A percentile compares a stretch with the other conserved stretches of the same genome.
phyloP scores from a whole-genome alignment of 2,329 filamentous ascomycete species.

The Calonectria pseudoturangicola region DNA sequence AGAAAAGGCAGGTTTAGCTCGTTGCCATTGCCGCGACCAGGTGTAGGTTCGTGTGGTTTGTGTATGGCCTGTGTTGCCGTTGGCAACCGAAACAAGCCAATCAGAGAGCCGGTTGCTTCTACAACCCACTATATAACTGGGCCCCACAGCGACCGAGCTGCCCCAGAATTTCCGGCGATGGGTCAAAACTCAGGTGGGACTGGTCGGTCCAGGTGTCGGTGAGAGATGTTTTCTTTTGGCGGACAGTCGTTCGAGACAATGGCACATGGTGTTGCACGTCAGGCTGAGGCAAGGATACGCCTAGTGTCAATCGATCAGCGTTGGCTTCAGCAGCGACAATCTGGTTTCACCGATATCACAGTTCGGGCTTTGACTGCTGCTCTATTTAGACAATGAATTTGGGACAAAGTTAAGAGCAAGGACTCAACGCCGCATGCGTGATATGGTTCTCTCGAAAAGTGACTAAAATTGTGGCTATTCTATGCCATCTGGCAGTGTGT shows the following conservation, averaged over 20 bases:
- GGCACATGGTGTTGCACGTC: conserved; percentile 12
- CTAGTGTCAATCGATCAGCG: background rate
- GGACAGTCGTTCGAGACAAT: conserved; percentile 3
- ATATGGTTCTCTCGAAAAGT: background rate
- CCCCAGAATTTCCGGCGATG: conserved; percentile 18
- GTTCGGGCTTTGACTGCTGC: background rate
- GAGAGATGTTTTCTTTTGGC: conserved; percentile 8
- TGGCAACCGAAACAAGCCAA: conserved; percentile 52
- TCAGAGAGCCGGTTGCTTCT: background rate
- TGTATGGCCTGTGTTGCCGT: conserved; percentile 62
- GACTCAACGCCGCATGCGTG: conserved; percentile 7
- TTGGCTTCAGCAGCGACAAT: background rate
- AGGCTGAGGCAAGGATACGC: background rate
- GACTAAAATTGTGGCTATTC: background rate
- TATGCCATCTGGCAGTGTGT: background rate
- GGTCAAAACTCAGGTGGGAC: background rate
- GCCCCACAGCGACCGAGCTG: conserved; percentile 20
- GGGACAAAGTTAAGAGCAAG: background rate
- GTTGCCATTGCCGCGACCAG: conserved; percentile 45
- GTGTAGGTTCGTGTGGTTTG: conserved; percentile 48
- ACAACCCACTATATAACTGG: conserved; percentile 17
- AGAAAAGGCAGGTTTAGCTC: conserved; percentile 39
- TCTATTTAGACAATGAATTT: background rate
- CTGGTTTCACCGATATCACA: background rate
- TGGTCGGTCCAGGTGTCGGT: conserved; percentile 9